Conservation (phyloP, 495 filamentous ascomycete species). For the Extremus antarcticus region DNA sequence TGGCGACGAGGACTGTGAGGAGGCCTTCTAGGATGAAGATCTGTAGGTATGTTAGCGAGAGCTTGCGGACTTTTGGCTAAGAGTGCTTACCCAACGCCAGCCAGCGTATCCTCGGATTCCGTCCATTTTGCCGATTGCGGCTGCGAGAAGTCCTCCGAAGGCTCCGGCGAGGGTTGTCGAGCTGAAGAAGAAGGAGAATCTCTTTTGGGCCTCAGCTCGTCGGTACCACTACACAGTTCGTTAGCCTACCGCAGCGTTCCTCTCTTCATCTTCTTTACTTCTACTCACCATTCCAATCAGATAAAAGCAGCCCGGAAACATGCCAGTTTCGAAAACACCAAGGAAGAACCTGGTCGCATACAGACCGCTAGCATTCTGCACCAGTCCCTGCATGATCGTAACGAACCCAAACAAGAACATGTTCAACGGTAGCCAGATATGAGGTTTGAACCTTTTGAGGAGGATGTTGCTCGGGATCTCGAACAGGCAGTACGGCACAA, state of each 20-base stretch:
- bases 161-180: slow-evolving; percentile 50
- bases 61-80: neutral
- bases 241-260: neutral
- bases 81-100: slow-evolving; percentile 60
- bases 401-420: slow-evolving; percentile 77
- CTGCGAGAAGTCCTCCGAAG: slow-evolving; percentile 33
- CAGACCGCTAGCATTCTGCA: slow-evolving; percentile 65
- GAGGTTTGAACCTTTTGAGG: slow-evolving; percentile 69
- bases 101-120: slow-evolving; percentile 56
- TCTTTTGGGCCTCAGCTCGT: slow-evolving; percentile 72
- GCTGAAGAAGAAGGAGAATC: slow-evolving; percentile 83
- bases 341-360: slow-evolving; percentile 76
- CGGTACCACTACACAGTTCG: slow-evolving; percentile 65
- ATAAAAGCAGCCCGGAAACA: slow-evolving; percentile 61
- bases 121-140: slow-evolving; percentile 71
- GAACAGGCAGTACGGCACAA: slow-evolving; percentile 78
- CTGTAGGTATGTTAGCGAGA: neutral
- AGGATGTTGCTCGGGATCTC: slow-evolving; percentile 87
- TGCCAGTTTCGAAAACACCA: slow-evolving; percentile 77
- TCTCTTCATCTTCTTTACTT: neutral
- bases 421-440: slow-evolving; percentile 66
- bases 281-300: neutral
- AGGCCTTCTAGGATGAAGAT: slow-evolving; percentile 54
- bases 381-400: slow-evolving; percentile 68
- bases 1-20: slow-evolving; percentile 59